Evolutionary conservation across 495 filamentous ascomycete genomes (phyloP), one percentile per base, ranked within the genome.

Genomic region (Margaritispora aquatica): DNA sequence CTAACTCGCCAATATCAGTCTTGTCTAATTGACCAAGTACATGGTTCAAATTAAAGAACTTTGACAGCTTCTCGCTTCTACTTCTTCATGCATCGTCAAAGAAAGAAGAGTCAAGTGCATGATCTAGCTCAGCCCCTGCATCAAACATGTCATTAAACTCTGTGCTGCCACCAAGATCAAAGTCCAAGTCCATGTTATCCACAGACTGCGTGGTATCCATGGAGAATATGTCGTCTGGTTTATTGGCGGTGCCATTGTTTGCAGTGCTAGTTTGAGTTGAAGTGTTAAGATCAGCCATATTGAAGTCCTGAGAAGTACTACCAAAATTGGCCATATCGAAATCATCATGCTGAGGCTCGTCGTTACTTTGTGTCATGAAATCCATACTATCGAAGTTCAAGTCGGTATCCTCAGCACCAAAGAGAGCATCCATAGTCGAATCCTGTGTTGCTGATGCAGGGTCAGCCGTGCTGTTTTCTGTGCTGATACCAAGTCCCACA

Each of bases 281-380:
- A n/a, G 60, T 41, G 15, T 58, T 23, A 26, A 60, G 27, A 26
- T 60, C 53, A n/a, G 54, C 13, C 51, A 65, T 58, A 46, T 52
- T 68, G 55, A 63, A 63, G 22, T 68, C 62, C 27, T 63, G 61
- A 19, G 59, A 41, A n/a, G 29, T 53, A 31, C 57, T 61, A 31
- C 63, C 66, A 54, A 68, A 68, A 9, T 49, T 61, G 7, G 59
- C 62, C 10, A 68, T 53, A 46, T 67, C 65, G 51, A 68, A 64
- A n/a, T 65, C 65, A 26, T 38, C 55, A 27, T 27, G 51, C 20
- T 64, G 57, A 23, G 59, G 27, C 26, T 63, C 51, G 15, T 56
- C 53, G 26, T 59, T 50, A 19, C 23, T 49, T 52, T 60, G 51
- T 1, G 38, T 58, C 27, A 54, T 48, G 49, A 65, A 64, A 20